phyloP scores from a whole-genome alignment of 2,329 filamentous ascomycete genomes.

The Epichloe sibirici region DNA sequence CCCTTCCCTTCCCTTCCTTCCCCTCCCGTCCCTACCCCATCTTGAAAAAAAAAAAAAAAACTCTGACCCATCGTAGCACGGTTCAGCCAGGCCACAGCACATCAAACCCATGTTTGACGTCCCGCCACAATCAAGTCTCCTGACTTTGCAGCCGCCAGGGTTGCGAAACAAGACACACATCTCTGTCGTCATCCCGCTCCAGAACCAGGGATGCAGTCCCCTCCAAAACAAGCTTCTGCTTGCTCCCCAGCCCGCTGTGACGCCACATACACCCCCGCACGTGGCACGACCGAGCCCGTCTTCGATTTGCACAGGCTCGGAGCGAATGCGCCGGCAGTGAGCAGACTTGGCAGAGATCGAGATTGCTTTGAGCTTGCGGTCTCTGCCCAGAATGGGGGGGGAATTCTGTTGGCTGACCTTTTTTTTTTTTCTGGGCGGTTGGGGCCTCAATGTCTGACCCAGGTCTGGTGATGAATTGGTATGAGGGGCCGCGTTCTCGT shows the following conservation, averaged over 20 bases:
- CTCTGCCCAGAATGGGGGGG: neutral
- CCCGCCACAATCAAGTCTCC: too few species aligned
- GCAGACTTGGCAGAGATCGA: neutral
- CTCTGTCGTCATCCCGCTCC: neutral
- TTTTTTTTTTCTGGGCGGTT: neutral
- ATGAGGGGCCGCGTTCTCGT: neutral
- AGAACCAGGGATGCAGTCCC: neutral
- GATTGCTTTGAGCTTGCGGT: neutral
- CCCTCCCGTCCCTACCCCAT: too few species aligned
- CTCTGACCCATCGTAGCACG: too few species aligned
- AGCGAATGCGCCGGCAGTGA: conserved; percentile 1
- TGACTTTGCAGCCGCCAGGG: neutral
- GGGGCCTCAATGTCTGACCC: neutral
- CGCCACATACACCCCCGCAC: too few species aligned
- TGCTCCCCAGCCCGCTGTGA: too few species aligned
- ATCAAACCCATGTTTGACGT: too few species aligned
- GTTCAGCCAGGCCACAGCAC: too few species aligned
- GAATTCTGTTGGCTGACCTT: neutral
- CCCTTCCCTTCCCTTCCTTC: too few species aligned
- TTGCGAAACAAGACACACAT: too few species aligned
- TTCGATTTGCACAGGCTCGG: neutral
- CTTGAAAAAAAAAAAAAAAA: too few species aligned
- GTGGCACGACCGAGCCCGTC: too few species aligned
- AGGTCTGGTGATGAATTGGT: neutral
- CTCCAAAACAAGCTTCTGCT: too few species aligned